Evolutionary conservation across 1,139 yeast genomes (phyloP).

Genomic region (Zygosaccharomyces pseudobailii): DNA sequence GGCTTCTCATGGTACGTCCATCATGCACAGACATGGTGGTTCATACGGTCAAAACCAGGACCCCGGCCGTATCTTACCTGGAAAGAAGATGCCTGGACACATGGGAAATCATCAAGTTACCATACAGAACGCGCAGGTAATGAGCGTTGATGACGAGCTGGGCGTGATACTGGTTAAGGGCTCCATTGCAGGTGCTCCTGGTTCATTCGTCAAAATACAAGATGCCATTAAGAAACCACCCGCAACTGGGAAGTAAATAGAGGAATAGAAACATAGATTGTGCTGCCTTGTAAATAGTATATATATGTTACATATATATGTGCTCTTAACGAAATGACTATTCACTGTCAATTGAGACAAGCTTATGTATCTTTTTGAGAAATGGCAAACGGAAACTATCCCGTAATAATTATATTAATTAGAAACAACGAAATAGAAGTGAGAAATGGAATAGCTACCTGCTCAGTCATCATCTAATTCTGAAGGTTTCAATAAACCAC

Average conservation of each 20-base stretch:
- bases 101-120: constrained; percentile 82
- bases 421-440: background rate
- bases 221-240: constrained; percentile 58
- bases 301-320: background rate
- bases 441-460: background rate
- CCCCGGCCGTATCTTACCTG: constrained; percentile 95
- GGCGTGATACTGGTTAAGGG: constrained; percentile 86
- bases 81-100: constrained; percentile 97
- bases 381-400: background rate
- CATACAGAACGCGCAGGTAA: constrained; percentile 67
- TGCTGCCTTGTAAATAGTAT: background rate
- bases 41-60: constrained; percentile 93
- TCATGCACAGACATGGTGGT: constrained; percentile 94
- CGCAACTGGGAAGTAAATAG: constrained; percentile 1
- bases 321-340: background rate
- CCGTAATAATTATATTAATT: constrained; percentile 2
- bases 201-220: constrained; percentile 64
- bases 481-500: constrained; percentile 94
- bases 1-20: constrained; percentile 95
- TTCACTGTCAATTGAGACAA: background rate
- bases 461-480: constrained; percentile 70
- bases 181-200: constrained; percentile 85
- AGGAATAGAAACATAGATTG: background rate
- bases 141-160: constrained; percentile 73
- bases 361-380: background rate